A percentile compares a stretch with the other conserved stretches of the same genome.
Conservation (phyloP, 345 rosid genomes). For the Corymbia maculata region DNA sequence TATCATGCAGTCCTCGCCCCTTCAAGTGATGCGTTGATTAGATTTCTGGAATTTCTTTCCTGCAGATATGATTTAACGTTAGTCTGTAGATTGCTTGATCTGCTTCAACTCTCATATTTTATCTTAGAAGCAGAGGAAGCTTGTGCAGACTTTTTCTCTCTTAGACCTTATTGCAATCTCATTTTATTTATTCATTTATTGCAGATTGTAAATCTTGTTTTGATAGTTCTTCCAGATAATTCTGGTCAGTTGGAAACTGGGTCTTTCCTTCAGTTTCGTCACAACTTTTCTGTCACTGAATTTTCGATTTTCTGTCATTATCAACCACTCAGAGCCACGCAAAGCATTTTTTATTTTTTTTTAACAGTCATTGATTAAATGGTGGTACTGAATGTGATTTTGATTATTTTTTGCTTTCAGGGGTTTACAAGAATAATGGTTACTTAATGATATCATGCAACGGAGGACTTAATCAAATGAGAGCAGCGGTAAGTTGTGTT, state of each 20-base stretch:
- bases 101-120: neutral
- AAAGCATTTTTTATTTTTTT: neutral
- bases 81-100: neutral
- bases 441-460: slow-evolving; percentile 19
- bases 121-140: neutral
- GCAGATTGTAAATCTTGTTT: neutral
- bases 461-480: slow-evolving; percentile 25
- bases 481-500: slow-evolving; percentile 8
- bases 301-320: neutral
- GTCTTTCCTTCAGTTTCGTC: neutral
- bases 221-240: neutral
- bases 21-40: neutral
- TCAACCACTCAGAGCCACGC: neutral
- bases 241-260: neutral
- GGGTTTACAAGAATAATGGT: slow-evolving; percentile 15
- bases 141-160: neutral
- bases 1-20: neutral
- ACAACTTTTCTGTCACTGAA: neutral
- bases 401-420: neutral
- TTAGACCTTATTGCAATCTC: neutral
- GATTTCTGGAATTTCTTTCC: neutral
- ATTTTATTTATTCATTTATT: neutral
- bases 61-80: neutral
- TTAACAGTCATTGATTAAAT: neutral
- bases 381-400: neutral